Percentiles rank a stretch among this genome's conserved stretches.
Conservation (phyloP, 495 filamentous ascomycete species). For the Penicillium soppii region DNA sequence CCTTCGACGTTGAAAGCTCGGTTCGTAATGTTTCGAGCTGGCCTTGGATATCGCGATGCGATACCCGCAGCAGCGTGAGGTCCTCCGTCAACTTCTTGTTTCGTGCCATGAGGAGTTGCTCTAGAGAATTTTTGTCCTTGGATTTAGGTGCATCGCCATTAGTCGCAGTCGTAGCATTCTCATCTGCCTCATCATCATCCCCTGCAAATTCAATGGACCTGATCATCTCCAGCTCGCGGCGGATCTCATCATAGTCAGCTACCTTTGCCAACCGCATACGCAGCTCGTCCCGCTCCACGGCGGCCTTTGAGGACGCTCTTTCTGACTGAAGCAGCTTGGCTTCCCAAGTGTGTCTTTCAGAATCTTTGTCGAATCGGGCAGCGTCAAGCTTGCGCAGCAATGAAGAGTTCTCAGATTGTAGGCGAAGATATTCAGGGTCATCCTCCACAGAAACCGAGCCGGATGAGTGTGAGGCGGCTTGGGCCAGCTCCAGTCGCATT, state of each 20-base stretch:
- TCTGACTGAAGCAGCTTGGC: conserved; percentile 58
- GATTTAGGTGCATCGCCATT: conserved; percentile 54
- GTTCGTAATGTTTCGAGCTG: conserved; percentile 79
- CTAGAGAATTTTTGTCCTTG: conserved; percentile 75
- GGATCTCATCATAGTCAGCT: conserved; percentile 94
- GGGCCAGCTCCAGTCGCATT: conserved; percentile 82
- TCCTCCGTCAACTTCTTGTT: conserved; percentile 97
- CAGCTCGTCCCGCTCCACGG: conserved; percentile 73
- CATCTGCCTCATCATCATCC: conserved; percentile 74
- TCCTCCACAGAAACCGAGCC: conserved; percentile 68
- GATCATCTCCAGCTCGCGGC: conserved; percentile 91
- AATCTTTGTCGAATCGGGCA: conserved; percentile 75
- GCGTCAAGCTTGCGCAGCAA: conserved; percentile 85
- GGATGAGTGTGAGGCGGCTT: conserved; percentile 72
- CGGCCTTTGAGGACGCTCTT: conserved; percentile 45
- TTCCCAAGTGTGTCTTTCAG: conserved; percentile 70
- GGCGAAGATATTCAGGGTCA: conserved; percentile 79
- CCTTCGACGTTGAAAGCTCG: conserved; percentile 78
- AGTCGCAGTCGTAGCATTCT: conserved; percentile 27
- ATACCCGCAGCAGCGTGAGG: conserved; percentile 87
- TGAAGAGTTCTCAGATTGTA: conserved; percentile 89
- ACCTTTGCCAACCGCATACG: conserved; percentile 81
- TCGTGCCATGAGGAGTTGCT: conserved; percentile 84
- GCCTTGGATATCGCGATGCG: conserved; percentile 85
- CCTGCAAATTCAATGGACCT: conserved; percentile 96